phyloP scores from a whole-genome alignment of 1,284 basidiomycete species.

The Cystobasidiaceae sp. region DNA sequence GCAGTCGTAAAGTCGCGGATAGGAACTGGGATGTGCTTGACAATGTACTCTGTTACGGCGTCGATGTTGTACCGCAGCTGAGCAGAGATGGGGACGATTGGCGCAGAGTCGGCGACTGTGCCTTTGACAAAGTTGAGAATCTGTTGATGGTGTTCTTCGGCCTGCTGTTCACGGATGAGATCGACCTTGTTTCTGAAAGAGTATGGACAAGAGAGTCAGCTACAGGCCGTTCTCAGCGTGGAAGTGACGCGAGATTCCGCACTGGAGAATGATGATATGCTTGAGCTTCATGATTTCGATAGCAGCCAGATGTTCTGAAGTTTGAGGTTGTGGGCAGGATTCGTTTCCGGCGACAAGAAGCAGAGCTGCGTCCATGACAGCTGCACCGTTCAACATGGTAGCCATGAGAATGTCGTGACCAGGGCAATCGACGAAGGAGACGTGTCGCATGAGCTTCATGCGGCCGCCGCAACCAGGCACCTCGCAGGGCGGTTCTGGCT shows the following conservation, averaged over 20 bases:
- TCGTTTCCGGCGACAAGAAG: slow-evolving; percentile 95
- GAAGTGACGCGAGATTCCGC: not conserved
- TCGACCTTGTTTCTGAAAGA: slow-evolving; percentile 77
- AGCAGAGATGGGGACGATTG: slow-evolving; percentile 96
- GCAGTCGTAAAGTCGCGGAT: slow-evolving; percentile 86
- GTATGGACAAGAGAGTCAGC: not conserved
- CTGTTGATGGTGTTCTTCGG: slow-evolving; percentile 86
- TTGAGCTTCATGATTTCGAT: slow-evolving; percentile 99
- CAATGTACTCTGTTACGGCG: slow-evolving; percentile 99
- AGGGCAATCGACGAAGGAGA: slow-evolving; percentile 82
- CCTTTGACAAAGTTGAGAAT: slow-evolving; percentile 91
- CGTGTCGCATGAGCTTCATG: slow-evolving; percentile 86
- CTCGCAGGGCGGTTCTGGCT: slow-evolving; percentile 88
- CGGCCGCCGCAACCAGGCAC: slow-evolving; percentile 80
- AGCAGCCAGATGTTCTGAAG: slow-evolving; percentile 94
- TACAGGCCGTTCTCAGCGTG: not conserved
- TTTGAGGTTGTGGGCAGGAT: slow-evolving; percentile 97
- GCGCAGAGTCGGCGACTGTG: slow-evolving; percentile 92
- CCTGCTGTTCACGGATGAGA: slow-evolving; percentile 84
- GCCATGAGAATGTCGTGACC: slow-evolving; percentile 76
- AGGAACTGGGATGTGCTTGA: slow-evolving; percentile 91
- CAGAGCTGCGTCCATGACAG: slow-evolving; percentile 96
- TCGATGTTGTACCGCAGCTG: slow-evolving; percentile 99
- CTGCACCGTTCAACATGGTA: slow-evolving; percentile 99
- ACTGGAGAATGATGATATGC: slow-evolving; percentile 93